Base-by-base conservation (phyloP, 805 yeast genomes). In the Monosporozyma servazzii region DNA sequence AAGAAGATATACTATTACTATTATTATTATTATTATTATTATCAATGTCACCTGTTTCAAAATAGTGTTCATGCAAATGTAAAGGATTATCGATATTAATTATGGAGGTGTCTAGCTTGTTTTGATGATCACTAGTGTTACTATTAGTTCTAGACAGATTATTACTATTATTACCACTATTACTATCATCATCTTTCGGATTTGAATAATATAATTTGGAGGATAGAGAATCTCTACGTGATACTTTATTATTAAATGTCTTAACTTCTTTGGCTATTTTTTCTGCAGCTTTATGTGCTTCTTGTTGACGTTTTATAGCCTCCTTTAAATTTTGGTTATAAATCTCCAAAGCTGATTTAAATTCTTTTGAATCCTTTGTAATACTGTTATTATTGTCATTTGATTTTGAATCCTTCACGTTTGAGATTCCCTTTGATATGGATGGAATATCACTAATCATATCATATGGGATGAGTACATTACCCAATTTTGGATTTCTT, bases 401-500 rank as follows among this genome's bases (percentile, higher is more conserved):
- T 10, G 71, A 58, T 10, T 56, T 50, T 43, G 68, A 66, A 18
- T 70, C 58, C 5, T 33, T 33, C 46, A 70, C 72, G 42, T 74
- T 76, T 0, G 87, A 76, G 25, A 86, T 85, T 1, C 95, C 95
- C 48, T 81, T 73, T 1, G 86, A 78, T 31, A 86, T 72, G 20
- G 86, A 78, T 0, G 87, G 82, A 0, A 79, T 79, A 0, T 84
- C 81, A 18, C 73, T 65, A 30, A 71, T 53, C 54, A 84, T 59
- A 61, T 86, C 91, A 44, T 84, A 87, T 0, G 90, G 88, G 17
- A 78, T 74, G 10, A 78, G 74, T 21, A 84, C 89, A 61, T 88
- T 84, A 7, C 97, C 96, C 58, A 77, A 75, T 56, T 83, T 75
- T 6, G 97, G 96, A 53, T 75, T 77, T 61, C 95, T 72, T 1